Evolutionary conservation across 768 basidiomycete species (phyloP).

Genomic region (Rhizopogon vinicolor): DNA sequence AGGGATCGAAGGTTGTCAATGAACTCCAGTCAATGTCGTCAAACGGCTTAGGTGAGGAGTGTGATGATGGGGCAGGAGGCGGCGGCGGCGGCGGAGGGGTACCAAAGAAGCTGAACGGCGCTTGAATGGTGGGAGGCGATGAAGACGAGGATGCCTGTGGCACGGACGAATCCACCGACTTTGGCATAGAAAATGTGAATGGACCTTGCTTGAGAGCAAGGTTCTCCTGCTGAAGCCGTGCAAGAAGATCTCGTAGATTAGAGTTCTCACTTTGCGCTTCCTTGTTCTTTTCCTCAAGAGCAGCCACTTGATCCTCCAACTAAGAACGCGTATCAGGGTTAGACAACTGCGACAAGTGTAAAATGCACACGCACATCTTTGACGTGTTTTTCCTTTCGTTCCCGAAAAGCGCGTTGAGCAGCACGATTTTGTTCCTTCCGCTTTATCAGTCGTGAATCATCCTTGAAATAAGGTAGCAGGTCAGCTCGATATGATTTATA

Average conservation of each 20-base stretch:
- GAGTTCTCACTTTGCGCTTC: conserved; percentile 74
- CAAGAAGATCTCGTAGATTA: conserved; percentile 81
- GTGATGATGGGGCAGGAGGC: conserved; percentile 23
- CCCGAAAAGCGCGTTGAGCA: conserved; percentile 95
- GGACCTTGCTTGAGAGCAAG: conserved; percentile 71
- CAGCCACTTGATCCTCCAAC: conserved; percentile 90
- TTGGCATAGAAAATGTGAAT: conserved; percentile 82
- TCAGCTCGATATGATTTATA: neutral
- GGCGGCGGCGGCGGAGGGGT: conserved; percentile 18
- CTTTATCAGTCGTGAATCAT: conserved; percentile 74
- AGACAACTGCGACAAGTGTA: conserved; percentile 4
- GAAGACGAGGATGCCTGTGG: conserved; percentile 16
- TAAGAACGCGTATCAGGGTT: conserved; percentile 22
- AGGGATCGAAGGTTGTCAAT: conserved; percentile 65
- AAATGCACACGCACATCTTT: conserved; percentile 69
- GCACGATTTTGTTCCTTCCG: conserved; percentile 97
- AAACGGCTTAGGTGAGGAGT: conserved; percentile 23
- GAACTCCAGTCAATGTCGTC: conserved; percentile 57
- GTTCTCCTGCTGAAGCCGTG: conserved; percentile 85
- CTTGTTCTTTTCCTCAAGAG: conserved; percentile 80
- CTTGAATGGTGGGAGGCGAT: conserved; percentile 16
- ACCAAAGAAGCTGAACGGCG: conserved; percentile 23
- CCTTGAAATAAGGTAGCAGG: conserved; percentile 31
- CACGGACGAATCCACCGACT: conserved; percentile 14
- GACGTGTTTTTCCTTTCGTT: conserved; percentile 96